Conservation (phyloP, 352 stramenopile species). For the Phytophthora cajani region DNA sequence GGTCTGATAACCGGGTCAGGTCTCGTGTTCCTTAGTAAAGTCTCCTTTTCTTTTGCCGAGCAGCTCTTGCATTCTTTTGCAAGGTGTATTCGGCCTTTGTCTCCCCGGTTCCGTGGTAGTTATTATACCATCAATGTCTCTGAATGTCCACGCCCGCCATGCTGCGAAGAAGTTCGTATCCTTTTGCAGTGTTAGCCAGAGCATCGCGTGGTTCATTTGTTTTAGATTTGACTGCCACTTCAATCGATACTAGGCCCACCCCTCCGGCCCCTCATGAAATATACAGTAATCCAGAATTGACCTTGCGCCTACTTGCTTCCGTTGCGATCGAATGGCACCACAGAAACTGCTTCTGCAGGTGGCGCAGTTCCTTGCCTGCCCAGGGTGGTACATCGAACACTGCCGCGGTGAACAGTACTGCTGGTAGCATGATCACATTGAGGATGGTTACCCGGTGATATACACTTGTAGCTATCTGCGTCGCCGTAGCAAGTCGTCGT, state of each 20-base stretch:
- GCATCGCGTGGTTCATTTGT: no score
- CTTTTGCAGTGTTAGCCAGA: no score
- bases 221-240: no score
- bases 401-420: constrained; percentile 5
- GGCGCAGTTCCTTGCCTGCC: neutral
- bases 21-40: no score
- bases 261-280: neutral
- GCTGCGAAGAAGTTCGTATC: no score
- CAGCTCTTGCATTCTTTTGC: no score
- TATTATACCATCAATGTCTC: no score
- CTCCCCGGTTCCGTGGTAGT: no score
- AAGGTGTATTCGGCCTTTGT: no score
- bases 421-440: neutral
- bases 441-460: neutral
- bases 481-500: neutral
- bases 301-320: neutral
- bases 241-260: neutral
- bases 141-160: no score
- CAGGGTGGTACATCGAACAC: constrained; percentile 1
- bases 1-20: no score
- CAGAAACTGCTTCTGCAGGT: constrained; percentile 11
- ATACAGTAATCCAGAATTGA: constrained; percentile 5
- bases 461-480: neutral
- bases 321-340: neutral
- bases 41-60: no score